A percentile compares a stretch with the other conserved stretches of the same genome.
phyloP scores from a whole-genome alignment of 305 asterid species.

The Fraxinus xanthoxyloides region DNA sequence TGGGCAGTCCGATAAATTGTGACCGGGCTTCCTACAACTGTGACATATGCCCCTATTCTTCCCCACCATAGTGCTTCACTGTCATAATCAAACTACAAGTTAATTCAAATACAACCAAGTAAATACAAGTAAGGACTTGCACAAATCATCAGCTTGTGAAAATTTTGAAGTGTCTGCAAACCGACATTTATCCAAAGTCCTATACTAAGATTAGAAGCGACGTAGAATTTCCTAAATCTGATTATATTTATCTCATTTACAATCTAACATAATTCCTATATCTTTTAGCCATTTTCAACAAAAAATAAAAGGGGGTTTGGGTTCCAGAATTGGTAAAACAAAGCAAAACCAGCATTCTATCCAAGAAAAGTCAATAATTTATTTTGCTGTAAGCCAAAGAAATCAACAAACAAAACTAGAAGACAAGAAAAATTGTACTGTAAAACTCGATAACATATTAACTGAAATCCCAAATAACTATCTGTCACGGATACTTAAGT shows the following conservation, averaged over 20 bases:
- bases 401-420: background rate
- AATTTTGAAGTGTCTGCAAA: no score
- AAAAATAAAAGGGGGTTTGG: background rate
- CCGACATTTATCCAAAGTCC: no score
- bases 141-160: no score
- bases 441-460: background rate
- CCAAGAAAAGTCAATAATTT: background rate
- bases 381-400: background rate
- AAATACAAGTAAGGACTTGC: no score
- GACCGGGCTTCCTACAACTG: no score
- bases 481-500: conserved; percentile 8
- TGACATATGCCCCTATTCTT: no score
- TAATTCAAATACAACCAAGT: no score
- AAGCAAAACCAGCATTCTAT: background rate
- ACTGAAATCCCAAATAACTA: conserved; percentile 11
- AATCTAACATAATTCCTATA: conserved; percentile 21
- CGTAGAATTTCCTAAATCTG: background rate
- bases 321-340: conserved; percentile 9
- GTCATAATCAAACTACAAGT: no score
- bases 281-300: conserved; percentile 2
- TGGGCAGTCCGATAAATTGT: no score
- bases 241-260: conserved; percentile 18
- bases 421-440: background rate
- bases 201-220: background rate
- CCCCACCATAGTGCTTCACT: no score